Conservation (phyloP, 1,284 basidiomycete species). For the Trichosporon inkin region DNA sequence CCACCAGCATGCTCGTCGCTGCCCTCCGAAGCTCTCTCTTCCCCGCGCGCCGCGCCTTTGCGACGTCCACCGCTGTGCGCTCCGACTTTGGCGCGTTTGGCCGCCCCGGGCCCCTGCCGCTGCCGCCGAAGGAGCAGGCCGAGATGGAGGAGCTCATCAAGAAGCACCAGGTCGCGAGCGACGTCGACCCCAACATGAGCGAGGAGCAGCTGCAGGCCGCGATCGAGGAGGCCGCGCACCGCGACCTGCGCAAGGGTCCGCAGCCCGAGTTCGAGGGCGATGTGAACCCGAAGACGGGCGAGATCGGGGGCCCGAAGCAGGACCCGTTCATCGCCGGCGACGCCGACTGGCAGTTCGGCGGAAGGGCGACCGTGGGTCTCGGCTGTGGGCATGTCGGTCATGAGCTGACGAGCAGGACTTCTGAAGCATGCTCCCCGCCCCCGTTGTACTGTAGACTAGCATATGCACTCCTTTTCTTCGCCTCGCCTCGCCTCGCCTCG, state of each 20-base stretch:
- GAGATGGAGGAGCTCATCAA: constrained; percentile 50
- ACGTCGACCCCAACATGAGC: constrained; percentile 15
- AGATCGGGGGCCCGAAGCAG: constrained; percentile 57
- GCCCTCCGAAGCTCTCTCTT: neutral
- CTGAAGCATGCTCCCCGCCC: neutral
- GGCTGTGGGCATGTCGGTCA: neutral
- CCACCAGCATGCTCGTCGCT: neutral
- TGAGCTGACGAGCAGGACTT: constrained; percentile 14
- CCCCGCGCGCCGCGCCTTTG: neutral
- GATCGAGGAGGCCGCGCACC: constrained; percentile 54
- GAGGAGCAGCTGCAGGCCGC: constrained; percentile 15
- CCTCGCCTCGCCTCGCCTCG: no score
- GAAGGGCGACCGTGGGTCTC: constrained; percentile 48
- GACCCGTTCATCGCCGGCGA: constrained; percentile 53
- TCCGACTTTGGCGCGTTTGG: constrained; percentile 23
- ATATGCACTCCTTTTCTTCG: no score
- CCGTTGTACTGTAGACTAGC: no score
- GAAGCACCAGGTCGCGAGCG: constrained; percentile 31
- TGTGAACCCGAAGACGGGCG: constrained; percentile 56
- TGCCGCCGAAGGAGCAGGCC: constrained; percentile 47
- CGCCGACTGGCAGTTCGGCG: constrained; percentile 50
- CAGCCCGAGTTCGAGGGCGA: constrained; percentile 56
- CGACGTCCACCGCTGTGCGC: neutral
- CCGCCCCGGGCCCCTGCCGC: constrained; percentile 45
- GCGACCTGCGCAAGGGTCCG: constrained; percentile 51